Percentiles rank a stretch among this genome's conserved stretches.
Evolutionary conservation across 2,329 filamentous ascomycete genomes (phyloP).

Genomic region (Colletotrichum plurivorum): DNA sequence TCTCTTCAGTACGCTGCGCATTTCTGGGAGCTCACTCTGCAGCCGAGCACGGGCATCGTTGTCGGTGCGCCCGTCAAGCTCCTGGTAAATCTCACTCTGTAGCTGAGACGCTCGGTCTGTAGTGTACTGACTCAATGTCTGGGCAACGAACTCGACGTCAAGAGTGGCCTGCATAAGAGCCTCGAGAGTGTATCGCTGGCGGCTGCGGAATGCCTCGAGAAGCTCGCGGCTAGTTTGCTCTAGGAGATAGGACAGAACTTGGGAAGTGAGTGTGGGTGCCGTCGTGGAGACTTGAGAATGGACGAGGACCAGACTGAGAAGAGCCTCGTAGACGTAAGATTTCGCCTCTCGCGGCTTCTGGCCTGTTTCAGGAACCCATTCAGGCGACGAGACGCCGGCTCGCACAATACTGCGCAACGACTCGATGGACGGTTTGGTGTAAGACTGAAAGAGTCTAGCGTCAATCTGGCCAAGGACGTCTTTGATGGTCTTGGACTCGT

Average conservation of each 20-base stretch:
- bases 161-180: constrained; percentile 97
- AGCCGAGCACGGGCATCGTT: constrained; percentile 84
- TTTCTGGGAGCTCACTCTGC: constrained; percentile 89
- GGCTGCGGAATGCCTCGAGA: constrained; percentile 82
- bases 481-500: constrained; percentile 91
- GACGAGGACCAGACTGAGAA: constrained; percentile 88
- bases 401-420: constrained; percentile 79
- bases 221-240: constrained; percentile 85
- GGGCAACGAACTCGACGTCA: constrained; percentile 96
- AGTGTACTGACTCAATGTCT: constrained; percentile 91
- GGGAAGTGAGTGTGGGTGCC: constrained; percentile 79
- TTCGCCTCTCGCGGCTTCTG: constrained; percentile 80
- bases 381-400: constrained; percentile 77
- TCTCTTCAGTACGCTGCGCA: constrained; percentile 89
- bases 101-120: constrained; percentile 85
- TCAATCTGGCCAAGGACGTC: constrained; percentile 95
- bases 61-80: constrained; percentile 90
- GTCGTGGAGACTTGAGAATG: constrained; percentile 92
- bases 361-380: constrained; percentile 76
- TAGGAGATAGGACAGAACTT: constrained; percentile 88
- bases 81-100: constrained; percentile 92
- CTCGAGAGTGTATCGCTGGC: constrained; percentile 79
- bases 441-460: constrained; percentile 90
- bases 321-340: constrained; percentile 90
- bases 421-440: constrained; percentile 83